These are phyloP conservation scores for Gonium pectorale DNA, from an alignment of 139 green algal genomes.

Conservation along the genomic window DNA sequence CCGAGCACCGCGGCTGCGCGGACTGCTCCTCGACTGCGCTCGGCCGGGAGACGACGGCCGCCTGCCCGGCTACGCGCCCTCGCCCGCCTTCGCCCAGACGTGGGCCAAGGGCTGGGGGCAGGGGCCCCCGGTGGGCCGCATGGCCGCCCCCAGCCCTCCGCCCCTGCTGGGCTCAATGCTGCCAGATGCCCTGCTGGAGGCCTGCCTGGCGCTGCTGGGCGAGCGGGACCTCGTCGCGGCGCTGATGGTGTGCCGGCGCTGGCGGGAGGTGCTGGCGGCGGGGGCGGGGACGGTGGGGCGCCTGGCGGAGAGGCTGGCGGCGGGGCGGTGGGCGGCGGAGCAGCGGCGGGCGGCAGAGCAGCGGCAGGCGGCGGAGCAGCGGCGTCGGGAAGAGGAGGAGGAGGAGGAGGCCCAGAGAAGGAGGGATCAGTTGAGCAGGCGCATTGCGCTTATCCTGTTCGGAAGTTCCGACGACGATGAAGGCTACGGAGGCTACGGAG, in stretches of 20 bases:
- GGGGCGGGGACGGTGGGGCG: too few species aligned
- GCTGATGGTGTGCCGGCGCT: slow-evolving; percentile 25
- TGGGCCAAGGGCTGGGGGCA: slow-evolving; percentile 39
- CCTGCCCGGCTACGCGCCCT: slow-evolving; percentile 45
- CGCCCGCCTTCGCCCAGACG: slow-evolving; percentile 27
- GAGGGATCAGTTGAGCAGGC: too few species aligned
- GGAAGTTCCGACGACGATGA: too few species aligned
- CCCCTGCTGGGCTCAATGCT: not conserved
- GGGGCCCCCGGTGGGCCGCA: not conserved
- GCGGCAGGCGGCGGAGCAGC: too few species aligned
- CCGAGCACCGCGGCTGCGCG: slow-evolving; percentile 14
- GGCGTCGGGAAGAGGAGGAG: too few species aligned
- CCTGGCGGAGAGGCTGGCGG: not conserved
- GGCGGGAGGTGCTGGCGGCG: slow-evolving; percentile 25
- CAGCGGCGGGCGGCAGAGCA: too few species aligned
- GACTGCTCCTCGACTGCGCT: slow-evolving; percentile 26
- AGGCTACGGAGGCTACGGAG: too few species aligned
- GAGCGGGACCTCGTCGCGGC: slow-evolving; percentile 20
- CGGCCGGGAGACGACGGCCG: not conserved
- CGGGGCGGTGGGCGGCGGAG: slow-evolving; percentile 2
- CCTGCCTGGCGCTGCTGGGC: not conserved
- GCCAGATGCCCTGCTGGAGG: not conserved
- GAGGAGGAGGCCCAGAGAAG: too few species aligned
- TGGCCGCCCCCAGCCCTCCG: not conserved
- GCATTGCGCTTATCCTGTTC: too few species aligned